A percentile compares a stretch with the other conserved stretches of the same genome.
These are phyloP conservation scores for Hippophae gyantsensis DNA, from an alignment of 306 rosid species.

Conservation along the genomic window DNA sequence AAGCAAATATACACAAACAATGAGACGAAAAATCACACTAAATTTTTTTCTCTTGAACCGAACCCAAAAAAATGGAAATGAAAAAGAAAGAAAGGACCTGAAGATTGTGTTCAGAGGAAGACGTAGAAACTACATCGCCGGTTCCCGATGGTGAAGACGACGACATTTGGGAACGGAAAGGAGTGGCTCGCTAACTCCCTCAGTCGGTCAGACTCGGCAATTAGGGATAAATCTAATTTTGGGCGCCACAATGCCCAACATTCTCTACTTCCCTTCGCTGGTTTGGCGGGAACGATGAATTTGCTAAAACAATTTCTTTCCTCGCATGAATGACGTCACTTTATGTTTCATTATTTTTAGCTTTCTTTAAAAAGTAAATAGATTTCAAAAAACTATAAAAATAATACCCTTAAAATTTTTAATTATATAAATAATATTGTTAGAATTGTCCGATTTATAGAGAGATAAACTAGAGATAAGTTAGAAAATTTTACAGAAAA, in stretches of 20 bases:
- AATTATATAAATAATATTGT: too few species aligned
- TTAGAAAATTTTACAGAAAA: too few species aligned
- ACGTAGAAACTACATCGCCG: constrained; percentile 12
- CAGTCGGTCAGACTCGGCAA: not conserved
- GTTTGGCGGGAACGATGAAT: constrained; percentile 17
- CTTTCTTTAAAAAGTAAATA: too few species aligned
- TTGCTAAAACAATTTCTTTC: not conserved
- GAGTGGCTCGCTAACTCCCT: not conserved
- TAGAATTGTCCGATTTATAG: too few species aligned
- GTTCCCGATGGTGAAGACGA: constrained; percentile 3
- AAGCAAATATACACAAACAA: not conserved
- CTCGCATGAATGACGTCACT: not conserved
- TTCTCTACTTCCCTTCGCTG: not conserved
- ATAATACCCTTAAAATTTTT: too few species aligned
- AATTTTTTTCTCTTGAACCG: not conserved
- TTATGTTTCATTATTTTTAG: too few species aligned
- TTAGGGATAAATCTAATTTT: not conserved
- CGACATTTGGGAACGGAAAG: not conserved
- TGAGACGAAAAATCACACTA: not conserved
- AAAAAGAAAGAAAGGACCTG: constrained; percentile 15
- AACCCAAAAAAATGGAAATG: too few species aligned
- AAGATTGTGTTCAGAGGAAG: constrained; percentile 18
- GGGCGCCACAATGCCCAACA: not conserved
- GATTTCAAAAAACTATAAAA: too few species aligned
- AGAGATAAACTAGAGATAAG: too few species aligned